These are phyloP conservation scores for Tulasnella sp. DNA, from an alignment of 768 basidiomycete species.

Conservation along the genomic window DNA sequence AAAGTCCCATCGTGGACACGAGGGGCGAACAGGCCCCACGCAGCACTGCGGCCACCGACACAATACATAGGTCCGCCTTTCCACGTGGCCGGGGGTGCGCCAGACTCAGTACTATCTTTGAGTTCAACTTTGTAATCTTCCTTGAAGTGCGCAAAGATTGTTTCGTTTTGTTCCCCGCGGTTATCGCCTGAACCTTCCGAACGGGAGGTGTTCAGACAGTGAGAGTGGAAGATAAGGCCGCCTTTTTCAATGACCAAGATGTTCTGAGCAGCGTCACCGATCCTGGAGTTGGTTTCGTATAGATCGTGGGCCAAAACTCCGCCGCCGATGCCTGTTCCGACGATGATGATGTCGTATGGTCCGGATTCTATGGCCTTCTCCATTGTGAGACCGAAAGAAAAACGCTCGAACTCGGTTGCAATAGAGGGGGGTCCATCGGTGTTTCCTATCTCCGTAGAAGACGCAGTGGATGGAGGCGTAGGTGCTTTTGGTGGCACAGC, in stretches of 20 bases:
- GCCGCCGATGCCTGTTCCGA: constrained; percentile 24
- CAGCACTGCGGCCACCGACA: constrained; percentile 24
- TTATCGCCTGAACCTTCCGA: constrained; percentile 20
- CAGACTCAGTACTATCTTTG: neutral
- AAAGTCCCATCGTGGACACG: constrained; percentile 8
- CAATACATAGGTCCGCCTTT: constrained; percentile 23
- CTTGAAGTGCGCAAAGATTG: constrained; percentile 22
- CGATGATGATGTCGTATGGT: constrained; percentile 22
- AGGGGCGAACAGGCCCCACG: constrained; percentile 12
- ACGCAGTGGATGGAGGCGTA: too few relatives aligned
- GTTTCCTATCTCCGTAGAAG: too few relatives aligned
- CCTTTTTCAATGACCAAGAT: constrained; percentile 25
- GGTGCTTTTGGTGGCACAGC: too few relatives aligned
- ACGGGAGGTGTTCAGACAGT: constrained; percentile 24
- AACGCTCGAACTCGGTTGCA: neutral
- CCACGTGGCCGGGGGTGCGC: too few relatives aligned
- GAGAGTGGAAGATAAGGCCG: constrained; percentile 24
- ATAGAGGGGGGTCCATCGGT: too few relatives aligned
- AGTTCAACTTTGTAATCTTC: constrained; percentile 4
- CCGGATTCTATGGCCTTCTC: constrained; percentile 18
- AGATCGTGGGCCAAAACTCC: constrained; percentile 24
- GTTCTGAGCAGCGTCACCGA: constrained; percentile 17
- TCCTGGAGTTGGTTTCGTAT: constrained; percentile 22
- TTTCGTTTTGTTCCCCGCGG: constrained; percentile 23
- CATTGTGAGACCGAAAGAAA: neutral